A percentile compares a stretch with the other conserved stretches of the same genome.
phyloP scores from a whole-genome alignment of 805 yeast genomes.

The Scheffersomyces ergatensis region DNA sequence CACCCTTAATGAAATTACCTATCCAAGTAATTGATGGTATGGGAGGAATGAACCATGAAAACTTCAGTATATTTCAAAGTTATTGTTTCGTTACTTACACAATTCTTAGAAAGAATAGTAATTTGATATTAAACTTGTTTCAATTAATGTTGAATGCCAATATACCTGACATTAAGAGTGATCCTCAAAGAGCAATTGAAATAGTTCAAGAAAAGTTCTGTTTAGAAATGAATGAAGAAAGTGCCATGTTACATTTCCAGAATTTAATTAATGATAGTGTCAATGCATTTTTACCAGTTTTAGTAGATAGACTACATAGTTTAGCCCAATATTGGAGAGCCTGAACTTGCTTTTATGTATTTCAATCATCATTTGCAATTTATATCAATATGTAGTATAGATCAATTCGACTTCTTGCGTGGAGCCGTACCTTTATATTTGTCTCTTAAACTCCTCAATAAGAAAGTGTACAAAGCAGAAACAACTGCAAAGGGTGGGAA shows the following conservation, averaged over 20 bases:
- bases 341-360: slow-evolving; percentile 19
- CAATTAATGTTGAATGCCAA: slow-evolving; percentile 92
- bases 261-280: slow-evolving; percentile 92
- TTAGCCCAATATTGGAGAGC: slow-evolving; percentile 98
- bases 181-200: slow-evolving; percentile 81
- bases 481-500: slow-evolving; percentile 26
- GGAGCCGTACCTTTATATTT: slow-evolving; percentile 13
- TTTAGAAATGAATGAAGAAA: slow-evolving; percentile 91
- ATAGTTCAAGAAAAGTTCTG: slow-evolving; percentile 94
- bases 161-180: slow-evolving; percentile 84
- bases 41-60: slow-evolving; percentile 89
- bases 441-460: slow-evolving; percentile 15
- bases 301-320: slow-evolving; percentile 91
- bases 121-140: slow-evolving; percentile 83
- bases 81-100: slow-evolving; percentile 94
- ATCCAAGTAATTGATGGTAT: slow-evolving; percentile 96
- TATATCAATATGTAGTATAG: not conserved
- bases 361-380: not conserved
- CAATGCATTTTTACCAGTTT: slow-evolving; percentile 88
- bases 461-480: slow-evolving; percentile 20
- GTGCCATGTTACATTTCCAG: slow-evolving; percentile 93
- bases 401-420: not conserved
- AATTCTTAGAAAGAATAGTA: slow-evolving; percentile 84
- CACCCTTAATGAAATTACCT: slow-evolving; percentile 96
- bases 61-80: slow-evolving; percentile 82